Percentiles rank a stretch among this genome's conserved stretches.
These are phyloP conservation scores for Penicillium sp. DNA, from an alignment of 2,329 filamentous ascomycete species.

Conservation along the genomic window DNA sequence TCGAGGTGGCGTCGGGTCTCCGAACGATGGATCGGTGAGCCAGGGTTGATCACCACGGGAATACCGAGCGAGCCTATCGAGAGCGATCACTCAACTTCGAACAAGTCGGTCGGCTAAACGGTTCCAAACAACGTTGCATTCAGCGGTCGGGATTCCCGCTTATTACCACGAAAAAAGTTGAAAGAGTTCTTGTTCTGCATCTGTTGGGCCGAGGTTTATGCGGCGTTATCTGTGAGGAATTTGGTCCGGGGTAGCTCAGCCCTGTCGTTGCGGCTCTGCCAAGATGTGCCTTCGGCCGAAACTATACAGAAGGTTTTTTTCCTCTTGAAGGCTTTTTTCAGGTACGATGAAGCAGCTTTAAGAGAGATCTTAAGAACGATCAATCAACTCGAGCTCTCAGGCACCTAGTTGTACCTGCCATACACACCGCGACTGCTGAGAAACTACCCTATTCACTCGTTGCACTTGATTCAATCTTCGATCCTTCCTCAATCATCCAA, in stretches of 20 bases:
- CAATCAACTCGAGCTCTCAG: background rate
- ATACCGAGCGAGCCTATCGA: background rate
- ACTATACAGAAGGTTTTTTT: background rate
- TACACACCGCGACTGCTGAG: background rate
- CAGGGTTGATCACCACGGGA: conserved; percentile 4
- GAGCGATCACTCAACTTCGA: too few relatives aligned
- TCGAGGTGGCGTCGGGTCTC: conserved; percentile 3
- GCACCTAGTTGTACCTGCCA: background rate
- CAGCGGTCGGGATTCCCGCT: background rate
- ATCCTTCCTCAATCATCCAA: background rate
- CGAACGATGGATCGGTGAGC: conserved; percentile 1
- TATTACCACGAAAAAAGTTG: background rate
- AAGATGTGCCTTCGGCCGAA: conserved; percentile 8
- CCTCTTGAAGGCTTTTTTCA: background rate
- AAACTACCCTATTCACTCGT: background rate
- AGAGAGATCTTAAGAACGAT: background rate
- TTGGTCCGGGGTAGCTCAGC: conserved; percentile 7
- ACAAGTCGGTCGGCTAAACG: too few relatives aligned
- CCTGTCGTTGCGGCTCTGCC: background rate
- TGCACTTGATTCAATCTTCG: background rate
- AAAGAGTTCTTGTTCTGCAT: background rate
- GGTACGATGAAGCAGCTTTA: background rate
- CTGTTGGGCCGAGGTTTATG: background rate
- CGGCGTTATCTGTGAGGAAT: background rate
- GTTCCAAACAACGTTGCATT: background rate